A percentile compares a stretch with the other conserved stretches of the same genome.
Evolutionary conservation across 164 flowering plant genomes (phyloP).

Genomic region (Euptelea pleiosperma): DNA sequence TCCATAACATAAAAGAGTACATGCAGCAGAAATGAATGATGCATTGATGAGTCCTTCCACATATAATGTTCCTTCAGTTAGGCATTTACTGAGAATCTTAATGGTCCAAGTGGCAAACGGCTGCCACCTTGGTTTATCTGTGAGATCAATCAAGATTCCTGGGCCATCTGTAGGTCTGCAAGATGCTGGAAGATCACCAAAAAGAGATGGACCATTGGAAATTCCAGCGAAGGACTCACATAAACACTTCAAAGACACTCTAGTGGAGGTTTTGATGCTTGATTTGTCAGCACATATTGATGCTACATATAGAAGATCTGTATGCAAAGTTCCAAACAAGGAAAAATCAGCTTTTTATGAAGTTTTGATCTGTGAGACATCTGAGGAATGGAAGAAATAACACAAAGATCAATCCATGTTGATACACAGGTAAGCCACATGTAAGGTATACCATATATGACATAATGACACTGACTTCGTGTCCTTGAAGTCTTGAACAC

Average conservation of each 20-base stretch:
- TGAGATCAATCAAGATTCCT: constrained; percentile 68
- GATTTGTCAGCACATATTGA: constrained; percentile 35
- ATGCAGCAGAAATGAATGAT: constrained; percentile 59
- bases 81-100: constrained; percentile 73
- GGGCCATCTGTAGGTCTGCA: constrained; percentile 58
- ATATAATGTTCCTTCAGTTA: constrained; percentile 83
- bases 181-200: constrained; percentile 59
- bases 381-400: constrained; percentile 2
- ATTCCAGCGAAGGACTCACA: constrained; percentile 50
- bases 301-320: constrained; percentile 69
- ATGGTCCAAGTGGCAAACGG: constrained; percentile 76
- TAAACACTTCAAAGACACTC: constrained; percentile 65
- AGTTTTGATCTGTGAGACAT: constrained; percentile 1
- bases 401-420: too few relatives aligned
- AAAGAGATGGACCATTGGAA: constrained; percentile 37
- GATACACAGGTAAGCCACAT: too few relatives aligned
- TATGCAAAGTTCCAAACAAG: constrained; percentile 17
- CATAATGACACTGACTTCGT: not conserved
- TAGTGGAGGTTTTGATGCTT: constrained; percentile 25
- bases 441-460: too few relatives aligned
- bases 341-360: constrained; percentile 3
- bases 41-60: constrained; percentile 75
- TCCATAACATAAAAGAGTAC: constrained; percentile 71
- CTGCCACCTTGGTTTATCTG: constrained; percentile 66
- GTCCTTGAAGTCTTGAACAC: not conserved